These are phyloP conservation scores for Coelastrella sp. DNA, from an alignment of 139 green algal species.

Conservation along the genomic window DNA sequence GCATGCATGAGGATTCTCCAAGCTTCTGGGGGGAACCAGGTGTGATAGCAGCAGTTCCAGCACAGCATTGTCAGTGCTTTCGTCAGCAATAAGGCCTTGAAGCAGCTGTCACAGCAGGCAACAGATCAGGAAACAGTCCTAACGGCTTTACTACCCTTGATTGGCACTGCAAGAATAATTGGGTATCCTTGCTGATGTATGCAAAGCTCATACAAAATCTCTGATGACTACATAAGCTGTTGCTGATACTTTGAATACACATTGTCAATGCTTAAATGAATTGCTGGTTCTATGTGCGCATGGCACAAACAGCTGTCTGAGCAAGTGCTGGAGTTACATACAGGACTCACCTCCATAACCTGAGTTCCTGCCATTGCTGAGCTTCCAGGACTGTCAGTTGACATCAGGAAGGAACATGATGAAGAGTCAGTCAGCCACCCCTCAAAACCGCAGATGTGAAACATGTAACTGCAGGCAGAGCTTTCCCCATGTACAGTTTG, in stretches of 20 bases:
- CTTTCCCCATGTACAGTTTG: neutral
- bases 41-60: slow-evolving; percentile 74
- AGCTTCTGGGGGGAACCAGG: slow-evolving; percentile 56
- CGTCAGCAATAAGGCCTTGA: slow-evolving; percentile 51
- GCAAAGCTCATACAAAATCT: too few relatives aligned
- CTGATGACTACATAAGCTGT: too few relatives aligned
- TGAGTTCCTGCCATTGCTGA: slow-evolving; percentile 23
- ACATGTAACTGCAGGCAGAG: neutral
- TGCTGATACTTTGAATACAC: too few relatives aligned
- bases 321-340: neutral
- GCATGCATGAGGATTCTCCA: slow-evolving; percentile 35
- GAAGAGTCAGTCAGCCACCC: too few relatives aligned
- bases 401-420: too few relatives aligned
- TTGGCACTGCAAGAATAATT: too few relatives aligned
- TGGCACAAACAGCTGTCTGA: neutral
- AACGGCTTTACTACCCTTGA: too few relatives aligned
- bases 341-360: slow-evolving; percentile 15
- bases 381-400: slow-evolving; percentile 43
- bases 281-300: too few relatives aligned
- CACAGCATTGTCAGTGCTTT: neutral
- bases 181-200: too few relatives aligned
- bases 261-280: too few relatives aligned
- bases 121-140: neutral
- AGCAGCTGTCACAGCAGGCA: slow-evolving; percentile 46
- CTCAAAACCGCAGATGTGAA: too few relatives aligned